Evolutionary conservation across 768 basidiomycete genomes (phyloP).

Genomic region (Pleurotus ostreatus): DNA sequence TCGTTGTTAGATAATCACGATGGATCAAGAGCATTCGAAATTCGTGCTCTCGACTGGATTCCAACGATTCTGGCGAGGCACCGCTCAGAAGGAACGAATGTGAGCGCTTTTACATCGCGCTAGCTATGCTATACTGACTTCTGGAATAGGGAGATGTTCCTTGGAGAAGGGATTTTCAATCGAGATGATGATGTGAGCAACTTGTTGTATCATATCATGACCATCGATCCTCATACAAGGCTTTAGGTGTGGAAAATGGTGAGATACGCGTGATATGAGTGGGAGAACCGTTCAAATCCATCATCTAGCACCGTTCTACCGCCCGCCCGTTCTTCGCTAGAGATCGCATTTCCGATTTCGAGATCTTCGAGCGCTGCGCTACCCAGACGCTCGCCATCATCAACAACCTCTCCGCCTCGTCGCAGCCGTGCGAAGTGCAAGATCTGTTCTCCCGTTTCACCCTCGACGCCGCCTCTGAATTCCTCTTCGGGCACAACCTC

Average conservation of each 20-base stretch:
- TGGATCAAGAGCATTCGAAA: conserved; percentile 69
- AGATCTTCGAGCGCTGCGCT: conserved; percentile 58
- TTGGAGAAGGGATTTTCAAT: conserved; percentile 78
- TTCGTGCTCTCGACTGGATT: conserved; percentile 65
- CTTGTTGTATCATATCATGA: background rate
- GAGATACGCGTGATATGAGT: conserved; percentile 12
- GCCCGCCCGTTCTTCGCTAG: conserved; percentile 73
- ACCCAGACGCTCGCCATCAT: conserved; percentile 44
- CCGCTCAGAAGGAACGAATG: conserved; percentile 62
- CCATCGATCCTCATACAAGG: background rate
- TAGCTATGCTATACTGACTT: background rate
- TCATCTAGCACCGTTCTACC: conserved; percentile 53
- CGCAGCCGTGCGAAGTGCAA: conserved; percentile 56
- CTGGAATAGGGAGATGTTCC: conserved; percentile 45
- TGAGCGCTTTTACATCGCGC: conserved; percentile 26
- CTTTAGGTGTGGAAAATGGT: conserved; percentile 60
- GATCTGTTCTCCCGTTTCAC: conserved; percentile 68
- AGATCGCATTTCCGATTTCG: conserved; percentile 69
- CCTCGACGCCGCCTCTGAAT: conserved; percentile 69
- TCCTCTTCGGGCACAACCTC: conserved; percentile 64
- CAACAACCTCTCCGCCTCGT: conserved; percentile 30
- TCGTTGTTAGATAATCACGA: conserved; percentile 56
- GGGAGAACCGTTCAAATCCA: background rate
- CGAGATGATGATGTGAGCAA: conserved; percentile 61
- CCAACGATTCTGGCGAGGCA: conserved; percentile 63